These are phyloP conservation scores for Dictyostelium capitatum DNA, from an alignment of 78 protist genomes.

Conservation along the genomic window DNA sequence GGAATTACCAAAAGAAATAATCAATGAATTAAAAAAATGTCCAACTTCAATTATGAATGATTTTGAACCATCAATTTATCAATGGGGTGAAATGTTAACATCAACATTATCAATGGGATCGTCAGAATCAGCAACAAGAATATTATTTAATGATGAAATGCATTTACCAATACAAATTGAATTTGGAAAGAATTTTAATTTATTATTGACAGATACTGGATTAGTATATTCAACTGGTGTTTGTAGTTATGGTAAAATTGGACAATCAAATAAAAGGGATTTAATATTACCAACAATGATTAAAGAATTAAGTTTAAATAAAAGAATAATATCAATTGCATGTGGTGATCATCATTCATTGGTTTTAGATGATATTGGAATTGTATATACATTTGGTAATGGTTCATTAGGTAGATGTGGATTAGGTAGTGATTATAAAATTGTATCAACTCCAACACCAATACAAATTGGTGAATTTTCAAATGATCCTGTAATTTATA, in stretches of 20 bases:
- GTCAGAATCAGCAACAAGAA: neutral
- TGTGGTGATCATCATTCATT: constrained; percentile 59
- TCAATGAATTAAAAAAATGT: too few species aligned
- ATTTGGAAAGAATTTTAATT: constrained; percentile 28
- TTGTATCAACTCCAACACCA: constrained; percentile 6
- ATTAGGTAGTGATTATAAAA: neutral
- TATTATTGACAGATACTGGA: constrained; percentile 43
- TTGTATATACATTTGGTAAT: constrained; percentile 34
- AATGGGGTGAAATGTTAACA: constrained; percentile 38
- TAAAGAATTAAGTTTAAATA: neutral
- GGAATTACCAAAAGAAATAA: neutral
- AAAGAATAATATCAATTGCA: constrained; percentile 28
- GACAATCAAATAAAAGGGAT: constrained; percentile 35
- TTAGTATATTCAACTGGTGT: constrained; percentile 8
- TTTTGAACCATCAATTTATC: constrained; percentile 7
- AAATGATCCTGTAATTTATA: neutral
- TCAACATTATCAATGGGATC: neutral
- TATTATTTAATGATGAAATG: constrained; percentile 24
- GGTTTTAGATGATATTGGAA: constrained; percentile 16
- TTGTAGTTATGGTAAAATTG: constrained; percentile 46
- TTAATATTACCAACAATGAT: constrained; percentile 29
- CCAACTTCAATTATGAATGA: neutral
- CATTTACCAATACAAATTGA: neutral
- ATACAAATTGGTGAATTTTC: neutral
- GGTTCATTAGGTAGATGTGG: constrained; percentile 36